phyloP scores from a whole-genome alignment of 192 early-diverging fungal genomes.

The Coemansia guatemalensis region DNA sequence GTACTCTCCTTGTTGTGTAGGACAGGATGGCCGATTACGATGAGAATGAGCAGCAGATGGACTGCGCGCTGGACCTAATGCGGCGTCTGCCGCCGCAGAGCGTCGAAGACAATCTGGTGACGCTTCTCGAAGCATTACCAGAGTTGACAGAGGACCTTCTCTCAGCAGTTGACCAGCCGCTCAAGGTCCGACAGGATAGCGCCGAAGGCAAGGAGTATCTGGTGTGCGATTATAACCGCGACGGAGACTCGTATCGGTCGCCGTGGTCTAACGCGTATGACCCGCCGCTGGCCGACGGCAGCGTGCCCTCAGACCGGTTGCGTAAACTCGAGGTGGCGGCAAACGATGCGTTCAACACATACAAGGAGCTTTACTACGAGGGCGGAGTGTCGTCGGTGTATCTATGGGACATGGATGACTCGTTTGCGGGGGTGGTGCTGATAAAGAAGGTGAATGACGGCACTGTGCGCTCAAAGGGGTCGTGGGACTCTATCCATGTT shows the following conservation, averaged over 20 bases:
- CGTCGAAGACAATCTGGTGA: slow-evolving; percentile 81
- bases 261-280: slow-evolving; percentile 98
- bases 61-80: slow-evolving; percentile 97
- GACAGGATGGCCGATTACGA: slow-evolving; percentile 43
- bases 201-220: slow-evolving; percentile 81
- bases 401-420: slow-evolving; percentile 85
- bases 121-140: slow-evolving; percentile 80
- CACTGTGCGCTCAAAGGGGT: slow-evolving; percentile 73
- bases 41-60: slow-evolving; percentile 65
- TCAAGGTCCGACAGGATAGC: slow-evolving; percentile 71
- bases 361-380: slow-evolving; percentile 88
- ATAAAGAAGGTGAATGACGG: slow-evolving; percentile 93
- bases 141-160: slow-evolving; percentile 89
- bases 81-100: slow-evolving; percentile 92
- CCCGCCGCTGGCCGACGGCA: slow-evolving; percentile 78
- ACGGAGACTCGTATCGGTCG: slow-evolving; percentile 91
- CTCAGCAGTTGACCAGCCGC: slow-evolving; percentile 89
- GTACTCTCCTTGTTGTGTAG: neutral
- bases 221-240: slow-evolving; percentile 95
- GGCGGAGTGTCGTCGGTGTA: slow-evolving; percentile 97
- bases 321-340: slow-evolving; percentile 87
- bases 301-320: slow-evolving; percentile 72
- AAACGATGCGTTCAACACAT: slow-evolving; percentile 96
- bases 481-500: slow-evolving; percentile 99
- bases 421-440: slow-evolving; percentile 91